Evolutionary conservation across 345 rosid genomes (phyloP).

Genomic region (Brassica cretica): DNA sequence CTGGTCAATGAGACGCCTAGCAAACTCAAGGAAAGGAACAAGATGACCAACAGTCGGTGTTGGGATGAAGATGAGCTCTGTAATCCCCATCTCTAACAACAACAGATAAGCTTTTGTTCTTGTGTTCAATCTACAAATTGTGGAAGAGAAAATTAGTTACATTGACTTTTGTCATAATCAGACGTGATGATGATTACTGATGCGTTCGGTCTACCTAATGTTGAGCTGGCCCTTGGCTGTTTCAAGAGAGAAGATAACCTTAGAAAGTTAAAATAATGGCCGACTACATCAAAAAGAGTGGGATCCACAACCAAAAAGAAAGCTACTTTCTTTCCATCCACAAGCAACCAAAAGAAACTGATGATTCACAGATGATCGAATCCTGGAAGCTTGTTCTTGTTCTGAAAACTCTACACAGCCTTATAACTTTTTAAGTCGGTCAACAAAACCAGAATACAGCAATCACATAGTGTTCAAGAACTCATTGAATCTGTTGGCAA

Average conservation of each 20-base stretch:
- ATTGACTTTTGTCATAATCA: slow-evolving; percentile 3
- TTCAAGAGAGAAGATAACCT: slow-evolving; percentile 7
- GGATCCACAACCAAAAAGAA: slow-evolving; percentile 17
- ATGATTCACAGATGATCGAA: not conserved
- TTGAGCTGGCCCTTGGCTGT: slow-evolving; percentile 19
- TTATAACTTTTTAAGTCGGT: not conserved
- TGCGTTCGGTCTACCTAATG: slow-evolving; percentile 12
- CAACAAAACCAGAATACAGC: slow-evolving; percentile 1
- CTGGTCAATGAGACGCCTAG: slow-evolving; percentile 43
- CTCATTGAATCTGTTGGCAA: slow-evolving; percentile 5
- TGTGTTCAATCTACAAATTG: not conserved
- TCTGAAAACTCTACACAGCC: not conserved
- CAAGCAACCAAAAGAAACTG: not conserved
- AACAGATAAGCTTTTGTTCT: slow-evolving; percentile 4
- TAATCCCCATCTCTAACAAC: slow-evolving; percentile 2
- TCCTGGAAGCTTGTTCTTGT: not conserved
- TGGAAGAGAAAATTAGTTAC: slow-evolving; percentile 9
- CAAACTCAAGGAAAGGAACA: slow-evolving; percentile 49
- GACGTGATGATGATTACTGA: slow-evolving; percentile 7
- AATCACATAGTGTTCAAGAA: not conserved
- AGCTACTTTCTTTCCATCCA: not conserved
- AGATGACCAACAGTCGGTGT: slow-evolving; percentile 49
- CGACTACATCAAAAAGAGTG: not conserved
- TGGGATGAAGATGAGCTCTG: slow-evolving; percentile 40
- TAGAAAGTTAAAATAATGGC: slow-evolving; percentile 1